Evolutionary conservation across 108 stramenopile species (phyloP), one percentile per base, ranked within the genome.

Genomic region (Nitzschia inconspicua): DNA sequence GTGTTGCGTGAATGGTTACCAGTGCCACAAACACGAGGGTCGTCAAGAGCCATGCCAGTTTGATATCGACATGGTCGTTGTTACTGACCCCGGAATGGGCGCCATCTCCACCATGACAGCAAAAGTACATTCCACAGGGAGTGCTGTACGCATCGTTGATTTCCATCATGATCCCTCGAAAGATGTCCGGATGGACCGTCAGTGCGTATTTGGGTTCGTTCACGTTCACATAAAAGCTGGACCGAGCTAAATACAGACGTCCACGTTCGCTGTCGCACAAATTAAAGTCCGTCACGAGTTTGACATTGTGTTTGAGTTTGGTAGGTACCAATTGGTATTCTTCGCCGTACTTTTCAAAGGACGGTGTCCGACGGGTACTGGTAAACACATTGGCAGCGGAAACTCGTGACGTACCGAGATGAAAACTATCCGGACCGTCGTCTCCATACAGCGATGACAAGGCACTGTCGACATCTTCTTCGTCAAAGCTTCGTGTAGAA

Each of bases 41-140:
- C 5, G 68, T 34, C 6, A 55, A 11, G 4, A 52, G 6, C 58
- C 65, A 68, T 10, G 84, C 84, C 16, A 81, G 58, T 22, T 68
- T 60, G 47, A 85, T 85, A n/a, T 75, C 75, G 24, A 85, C 84
- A 73, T 76, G 50, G 49, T 85, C 78, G 24, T 81, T 72, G 28
- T 62, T 28, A 20, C 60, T 50, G 5, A 55, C 68, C 10, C 73
- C 77, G 4, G 55, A 55, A 34, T 77, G 68, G 2, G 71, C 78
- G 13, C 68, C 63, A 37, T 79, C 80, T 8, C 75, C 79, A 10
- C 69, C 63, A 44, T 83, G 85, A 49, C 85, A 86, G 59, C 85
- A 86, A 69, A 82, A 86, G 44, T 86, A 83, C 28, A 86, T 52
- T 22, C 85, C 81, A 18, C 67, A 77, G 3, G 85, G 85, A 19